A percentile compares a stretch with the other conserved stretches of the same genome.
Evolutionary conservation across 2,329 filamentous ascomycete species (phyloP).

Genomic region (Myotisia sp.): DNA sequence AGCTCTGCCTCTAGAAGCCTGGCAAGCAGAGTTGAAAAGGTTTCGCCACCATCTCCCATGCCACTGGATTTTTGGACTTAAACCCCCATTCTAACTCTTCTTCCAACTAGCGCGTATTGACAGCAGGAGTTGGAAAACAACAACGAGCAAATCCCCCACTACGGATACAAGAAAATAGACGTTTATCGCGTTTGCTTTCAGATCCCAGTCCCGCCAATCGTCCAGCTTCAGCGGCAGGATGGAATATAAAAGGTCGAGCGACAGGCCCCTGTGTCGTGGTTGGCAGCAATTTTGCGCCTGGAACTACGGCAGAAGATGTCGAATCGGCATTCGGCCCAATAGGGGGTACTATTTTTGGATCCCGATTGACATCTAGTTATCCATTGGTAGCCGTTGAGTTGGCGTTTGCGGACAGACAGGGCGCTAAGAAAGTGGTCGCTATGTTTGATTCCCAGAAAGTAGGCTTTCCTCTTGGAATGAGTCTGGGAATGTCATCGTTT

Average conservation of each 20-base stretch:
- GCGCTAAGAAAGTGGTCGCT: conserved; percentile 45
- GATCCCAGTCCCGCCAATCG: not conserved
- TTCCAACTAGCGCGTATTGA: conserved; percentile 6
- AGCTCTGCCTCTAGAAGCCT: conserved; percentile 35
- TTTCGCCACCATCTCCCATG: conserved; percentile 13
- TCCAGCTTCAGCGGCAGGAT: conserved; percentile 16
- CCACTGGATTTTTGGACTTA: not conserved
- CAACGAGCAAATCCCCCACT: conserved; percentile 2
- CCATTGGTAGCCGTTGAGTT: conserved; percentile 49
- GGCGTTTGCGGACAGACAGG: conserved; percentile 39
- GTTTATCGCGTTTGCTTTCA: conserved; percentile 5
- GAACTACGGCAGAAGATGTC: conserved; percentile 51
- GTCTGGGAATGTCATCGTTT: too few relatives aligned
- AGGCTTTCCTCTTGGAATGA: too few relatives aligned
- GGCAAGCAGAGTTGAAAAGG: conserved; percentile 48
- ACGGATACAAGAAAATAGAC: conserved; percentile 7
- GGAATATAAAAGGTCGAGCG: conserved; percentile 43
- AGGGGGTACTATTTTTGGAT: conserved; percentile 40
- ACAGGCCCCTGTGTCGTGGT: conserved; percentile 43
- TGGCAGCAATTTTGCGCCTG: conserved; percentile 51
- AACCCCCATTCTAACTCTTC: conserved; percentile 2
- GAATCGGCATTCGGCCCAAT: conserved; percentile 44
- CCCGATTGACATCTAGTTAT: conserved; percentile 37
- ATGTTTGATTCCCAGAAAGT: conserved; percentile 52
- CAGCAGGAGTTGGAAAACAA: conserved; percentile 4